phyloP scores from a whole-genome alignment of 495 filamentous ascomycete species.

The Paragyromitra xinjiangensis region DNA sequence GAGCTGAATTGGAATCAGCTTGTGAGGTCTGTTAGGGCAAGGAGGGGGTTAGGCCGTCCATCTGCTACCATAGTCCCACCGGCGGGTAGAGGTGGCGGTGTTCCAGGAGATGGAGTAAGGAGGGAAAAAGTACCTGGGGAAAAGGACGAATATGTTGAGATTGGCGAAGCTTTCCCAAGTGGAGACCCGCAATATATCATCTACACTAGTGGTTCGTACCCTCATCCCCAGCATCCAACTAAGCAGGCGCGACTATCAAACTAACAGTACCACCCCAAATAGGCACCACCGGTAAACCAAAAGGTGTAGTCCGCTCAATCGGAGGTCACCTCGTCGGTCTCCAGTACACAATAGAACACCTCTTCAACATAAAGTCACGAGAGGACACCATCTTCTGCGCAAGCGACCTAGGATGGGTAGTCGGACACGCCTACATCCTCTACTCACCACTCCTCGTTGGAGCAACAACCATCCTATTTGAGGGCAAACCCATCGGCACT shows the following conservation, averaged over 20 bases:
- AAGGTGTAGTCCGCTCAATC: slow-evolving; percentile 84
- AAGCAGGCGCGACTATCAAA: neutral
- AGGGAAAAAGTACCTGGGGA: slow-evolving; percentile 11
- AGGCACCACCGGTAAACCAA: slow-evolving; percentile 86
- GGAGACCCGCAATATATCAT: slow-evolving; percentile 88
- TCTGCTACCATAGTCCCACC: neutral
- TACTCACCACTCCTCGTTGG: slow-evolving; percentile 85
- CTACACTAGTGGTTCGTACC: slow-evolving; percentile 67
- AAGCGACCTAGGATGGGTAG: slow-evolving; percentile 72
- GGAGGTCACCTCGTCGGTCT: slow-evolving; percentile 90
- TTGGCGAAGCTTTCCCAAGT: slow-evolving; percentile 76
- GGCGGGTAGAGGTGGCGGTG: neutral
- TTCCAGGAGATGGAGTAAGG: neutral
- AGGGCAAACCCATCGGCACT: slow-evolving; percentile 91
- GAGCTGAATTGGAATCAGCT: slow-evolving; percentile 83
- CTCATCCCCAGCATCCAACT: neutral
- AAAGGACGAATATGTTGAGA: slow-evolving; percentile 38
- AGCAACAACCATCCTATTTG: slow-evolving; percentile 86
- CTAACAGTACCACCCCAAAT: neutral
- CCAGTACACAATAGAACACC: slow-evolving; percentile 76
- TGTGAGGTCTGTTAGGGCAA: slow-evolving; percentile 70
- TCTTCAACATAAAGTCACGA: slow-evolving; percentile 81
- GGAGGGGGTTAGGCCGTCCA: slow-evolving; percentile 65
- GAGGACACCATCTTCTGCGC: slow-evolving; percentile 86
- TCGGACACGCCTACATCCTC: slow-evolving; percentile 84